phyloP scores from a whole-genome alignment of 306 rosid species.

The Dryas alaskensis region DNA sequence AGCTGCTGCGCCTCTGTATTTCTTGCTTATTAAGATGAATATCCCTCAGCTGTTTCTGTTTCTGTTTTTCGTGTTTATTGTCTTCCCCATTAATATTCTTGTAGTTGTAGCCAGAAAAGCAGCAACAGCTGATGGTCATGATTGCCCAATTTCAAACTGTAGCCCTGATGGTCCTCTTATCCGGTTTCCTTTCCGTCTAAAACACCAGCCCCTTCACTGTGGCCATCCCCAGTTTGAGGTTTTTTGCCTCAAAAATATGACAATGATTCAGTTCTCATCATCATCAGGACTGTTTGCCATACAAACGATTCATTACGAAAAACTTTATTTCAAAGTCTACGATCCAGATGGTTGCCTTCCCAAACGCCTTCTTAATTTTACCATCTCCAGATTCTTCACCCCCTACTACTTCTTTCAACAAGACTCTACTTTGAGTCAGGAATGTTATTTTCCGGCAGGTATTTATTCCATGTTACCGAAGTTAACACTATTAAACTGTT shows the following conservation, averaged over 20 bases:
- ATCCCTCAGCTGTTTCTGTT: neutral
- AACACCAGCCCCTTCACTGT: conserved; percentile 13
- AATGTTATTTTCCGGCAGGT: too few species aligned
- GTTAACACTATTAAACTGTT: neutral
- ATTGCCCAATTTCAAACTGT: conserved; percentile 17
- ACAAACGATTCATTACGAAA: neutral
- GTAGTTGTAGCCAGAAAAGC: conserved; percentile 10
- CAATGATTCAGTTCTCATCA: conserved; percentile 8
- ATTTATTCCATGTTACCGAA: too few species aligned
- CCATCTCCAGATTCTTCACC: neutral
- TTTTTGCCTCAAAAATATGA: conserved; percentile 21
- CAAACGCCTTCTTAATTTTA: neutral
- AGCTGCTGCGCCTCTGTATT: too few species aligned
- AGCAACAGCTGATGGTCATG: neutral
- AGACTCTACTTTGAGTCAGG: too few species aligned
- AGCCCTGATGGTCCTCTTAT: conserved; percentile 16
- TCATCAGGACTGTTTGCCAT: neutral
- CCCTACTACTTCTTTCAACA: too few species aligned
- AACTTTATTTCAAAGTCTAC: neutral
- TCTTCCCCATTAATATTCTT: neutral
- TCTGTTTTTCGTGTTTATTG: neutral
- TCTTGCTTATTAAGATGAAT: neutral
- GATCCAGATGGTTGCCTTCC: conserved; percentile 3
- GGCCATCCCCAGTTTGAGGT: conserved; percentile 44
- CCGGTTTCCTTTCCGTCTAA: conserved; percentile 41